Evolutionary conservation across 805 yeast species (phyloP).

Genomic region (Candida odintsovae): DNA sequence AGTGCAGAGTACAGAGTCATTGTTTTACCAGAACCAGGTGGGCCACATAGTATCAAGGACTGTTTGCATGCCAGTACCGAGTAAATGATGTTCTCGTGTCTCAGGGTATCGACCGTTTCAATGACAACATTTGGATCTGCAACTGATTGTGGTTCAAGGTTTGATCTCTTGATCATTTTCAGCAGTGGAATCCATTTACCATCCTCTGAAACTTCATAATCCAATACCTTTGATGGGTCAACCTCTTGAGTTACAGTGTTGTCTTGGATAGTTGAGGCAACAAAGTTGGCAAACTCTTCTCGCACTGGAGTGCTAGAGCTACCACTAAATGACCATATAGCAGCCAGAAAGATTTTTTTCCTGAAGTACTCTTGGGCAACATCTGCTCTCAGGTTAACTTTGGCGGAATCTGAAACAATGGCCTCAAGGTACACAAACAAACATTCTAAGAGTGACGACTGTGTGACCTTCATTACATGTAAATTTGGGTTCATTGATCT

Average conservation of each 20-base stretch:
- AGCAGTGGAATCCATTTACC: constrained; percentile 45
- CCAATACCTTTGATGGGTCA: constrained; percentile 7
- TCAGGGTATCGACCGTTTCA: constrained; percentile 72
- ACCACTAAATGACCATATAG: constrained; percentile 65
- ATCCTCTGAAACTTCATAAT: constrained; percentile 38
- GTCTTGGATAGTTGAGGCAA: constrained; percentile 16
- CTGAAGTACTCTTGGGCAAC: constrained; percentile 6
- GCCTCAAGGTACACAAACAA: constrained; percentile 4
- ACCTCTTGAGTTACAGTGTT: constrained; percentile 14
- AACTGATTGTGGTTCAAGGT: constrained; percentile 32
- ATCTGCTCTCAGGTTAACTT: neutral
- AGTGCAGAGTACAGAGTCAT: constrained; percentile 78
- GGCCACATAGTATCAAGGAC: constrained; percentile 80
- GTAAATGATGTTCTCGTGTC: constrained; percentile 58
- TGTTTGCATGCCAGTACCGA: constrained; percentile 48
- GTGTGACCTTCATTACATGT: constrained; percentile 9
- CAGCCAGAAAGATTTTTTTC: constrained; percentile 24
- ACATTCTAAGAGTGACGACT: constrained; percentile 2
- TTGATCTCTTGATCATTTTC: constrained; percentile 47
- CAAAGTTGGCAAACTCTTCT: constrained; percentile 27
- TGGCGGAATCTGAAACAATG: neutral
- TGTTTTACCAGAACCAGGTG: constrained; percentile 96
- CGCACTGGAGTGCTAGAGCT: constrained; percentile 40
- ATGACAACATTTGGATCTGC: constrained; percentile 58
- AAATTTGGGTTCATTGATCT: neutral